A percentile compares a stretch with the other conserved stretches of the same genome.
Evolutionary conservation across 305 asterid genomes (phyloP).

Genomic region (Rubia balearica): DNA sequence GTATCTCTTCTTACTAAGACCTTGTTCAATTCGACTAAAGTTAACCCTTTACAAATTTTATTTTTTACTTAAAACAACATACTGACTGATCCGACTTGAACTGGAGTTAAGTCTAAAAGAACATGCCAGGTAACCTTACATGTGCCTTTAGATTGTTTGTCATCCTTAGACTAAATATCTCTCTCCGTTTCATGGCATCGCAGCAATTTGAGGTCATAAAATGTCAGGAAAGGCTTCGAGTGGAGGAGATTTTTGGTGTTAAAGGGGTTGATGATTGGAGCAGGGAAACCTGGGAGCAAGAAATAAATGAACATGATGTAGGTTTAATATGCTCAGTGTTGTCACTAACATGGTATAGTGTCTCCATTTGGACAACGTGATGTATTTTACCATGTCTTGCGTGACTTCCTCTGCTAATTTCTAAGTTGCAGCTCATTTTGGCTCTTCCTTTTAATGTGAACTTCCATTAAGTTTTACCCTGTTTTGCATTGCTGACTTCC

Average conservation of each 20-base stretch:
- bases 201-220: conserved; percentile 72
- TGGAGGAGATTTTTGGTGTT: conserved; percentile 71
- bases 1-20: not conserved
- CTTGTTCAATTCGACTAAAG: not conserved
- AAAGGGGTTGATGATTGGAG: conserved; percentile 75
- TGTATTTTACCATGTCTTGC: conserved; percentile 2
- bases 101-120: too few relatives aligned
- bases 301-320: conserved; percentile 56
- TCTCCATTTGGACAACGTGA: conserved; percentile 7
- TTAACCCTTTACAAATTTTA: not conserved
- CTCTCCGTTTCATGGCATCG: conserved; percentile 21
- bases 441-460: too few relatives aligned
- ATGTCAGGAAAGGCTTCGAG: conserved; percentile 47
- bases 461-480: too few relatives aligned
- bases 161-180: conserved; percentile 4
- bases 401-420: too few relatives aligned
- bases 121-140: not conserved
- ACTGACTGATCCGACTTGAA: not conserved
- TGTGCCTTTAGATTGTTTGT: not conserved
- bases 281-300: conserved; percentile 50
- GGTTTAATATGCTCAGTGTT: conserved; percentile 25
- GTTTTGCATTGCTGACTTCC: too few relatives aligned
- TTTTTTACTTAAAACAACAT: not conserved
- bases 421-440: too few relatives aligned
- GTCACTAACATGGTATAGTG: not conserved